Evolutionary conservation across 2,329 filamentous ascomycete species (phyloP), one percentile per base, ranked within the genome.

Genomic region (Rhynchosporium graminicola): DNA sequence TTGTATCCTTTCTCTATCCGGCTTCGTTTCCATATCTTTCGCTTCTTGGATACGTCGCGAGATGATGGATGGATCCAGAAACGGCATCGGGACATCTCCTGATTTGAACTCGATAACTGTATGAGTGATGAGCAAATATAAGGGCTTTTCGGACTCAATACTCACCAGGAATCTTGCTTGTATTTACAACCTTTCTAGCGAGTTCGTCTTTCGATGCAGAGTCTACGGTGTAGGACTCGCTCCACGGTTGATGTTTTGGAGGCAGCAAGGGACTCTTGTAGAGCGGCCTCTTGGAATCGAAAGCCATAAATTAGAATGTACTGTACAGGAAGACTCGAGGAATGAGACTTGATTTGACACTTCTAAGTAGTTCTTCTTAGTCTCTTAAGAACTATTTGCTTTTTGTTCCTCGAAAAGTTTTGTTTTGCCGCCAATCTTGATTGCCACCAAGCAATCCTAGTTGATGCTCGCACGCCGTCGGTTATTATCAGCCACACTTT

Each of bases 31-130:
- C 67, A 59, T 63, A 56, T 70, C 45, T 20, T 63, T 63, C 26
- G 68, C 64, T 28, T 54, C 62, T 57, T 64, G 61, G 10, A 66
- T 57, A 4, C 64, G 62, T 12, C 61, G 58, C 51, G 69, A 57
- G 6, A 72, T 59, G 20, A 72, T 65, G 0, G 65, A 62, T 4
- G 69, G 69, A 43, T 74, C 69, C 31, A 74, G 62, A 46, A 73
- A 73, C 10, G 71, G 71, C 57, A 69, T 67, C 7, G 70, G 69
- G 8, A 63, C 51, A 38, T 63, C 60, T 52, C 60, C 62, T 38
- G 68, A 69, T 10, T 59, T 66, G 43, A 69, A 70, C 31, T 71
- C 68, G 7, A 67, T 50, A 3, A 64, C 68, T 72, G 20, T 29
- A 50, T n/a, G n/a, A 31, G 3, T 33, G 31, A 46, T 54, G 51